phyloP scores from a whole-genome alignment of 768 basidiomycete species.

The Termitomyces sp. region DNA sequence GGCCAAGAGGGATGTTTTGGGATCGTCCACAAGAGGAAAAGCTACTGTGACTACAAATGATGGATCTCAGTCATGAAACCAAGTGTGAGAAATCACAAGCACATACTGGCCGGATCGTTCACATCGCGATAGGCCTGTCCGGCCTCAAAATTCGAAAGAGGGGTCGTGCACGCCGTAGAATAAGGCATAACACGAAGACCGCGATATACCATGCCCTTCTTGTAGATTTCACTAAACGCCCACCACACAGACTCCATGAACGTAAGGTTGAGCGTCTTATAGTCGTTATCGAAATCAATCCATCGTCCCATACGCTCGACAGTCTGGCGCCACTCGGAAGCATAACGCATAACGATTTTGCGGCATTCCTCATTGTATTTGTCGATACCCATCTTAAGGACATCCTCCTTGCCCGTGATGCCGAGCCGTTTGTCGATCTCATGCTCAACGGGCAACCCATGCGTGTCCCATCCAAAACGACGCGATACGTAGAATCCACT shows the following conservation, averaged over 20 bases:
- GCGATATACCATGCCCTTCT: conserved; percentile 88
- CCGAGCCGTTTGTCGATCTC: conserved; percentile 96
- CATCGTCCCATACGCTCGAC: conserved; percentile 98
- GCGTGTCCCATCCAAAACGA: conserved; percentile 98
- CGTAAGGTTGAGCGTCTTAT: conserved; percentile 89
- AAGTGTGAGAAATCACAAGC: background rate
- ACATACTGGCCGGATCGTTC: conserved; percentile 83
- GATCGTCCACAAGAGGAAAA: conserved; percentile 93
- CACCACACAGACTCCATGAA: conserved; percentile 99
- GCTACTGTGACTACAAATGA: conserved; percentile 69
- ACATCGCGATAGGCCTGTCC: conserved; percentile 90
- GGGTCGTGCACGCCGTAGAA: conserved; percentile 93
- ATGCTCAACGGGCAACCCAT: conserved; percentile 97
- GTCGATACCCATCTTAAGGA: conserved; percentile 92
- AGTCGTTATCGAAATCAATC: conserved; percentile 99
- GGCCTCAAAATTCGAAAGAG: conserved; percentile 96
- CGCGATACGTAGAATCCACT: conserved; percentile 90
- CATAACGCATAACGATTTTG: conserved; percentile 95
- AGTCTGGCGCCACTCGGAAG: conserved; percentile 88
- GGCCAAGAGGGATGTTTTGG: conserved; percentile 81
- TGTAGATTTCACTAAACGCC: conserved; percentile 93
- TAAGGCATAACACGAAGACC: conserved; percentile 97
- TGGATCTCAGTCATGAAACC: background rate
- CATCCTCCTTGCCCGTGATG: conserved; percentile 91
- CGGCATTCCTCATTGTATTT: conserved; percentile 97